Evolutionary conservation across 73 alveolate genomes (phyloP), one percentile per base, ranked within the genome.

Genomic region (Tetrahymena malaccensis): DNA sequence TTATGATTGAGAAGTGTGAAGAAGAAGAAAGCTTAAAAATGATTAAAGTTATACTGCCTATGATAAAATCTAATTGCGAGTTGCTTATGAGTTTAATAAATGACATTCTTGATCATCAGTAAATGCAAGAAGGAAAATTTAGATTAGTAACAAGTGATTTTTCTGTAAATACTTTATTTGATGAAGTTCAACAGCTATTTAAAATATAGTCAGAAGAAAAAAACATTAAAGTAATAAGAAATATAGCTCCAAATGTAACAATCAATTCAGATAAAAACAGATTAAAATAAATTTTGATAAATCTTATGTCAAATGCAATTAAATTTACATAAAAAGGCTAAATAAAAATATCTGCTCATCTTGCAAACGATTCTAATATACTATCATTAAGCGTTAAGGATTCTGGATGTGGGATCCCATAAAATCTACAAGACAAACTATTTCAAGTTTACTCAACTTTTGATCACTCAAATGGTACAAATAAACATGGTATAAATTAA

Each of bases 291-390:
- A 94, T 94, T 34, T 21, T 55, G 10, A 94, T 94, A 25, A 94
- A 94, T 50, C 19, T 94, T 0, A 38, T 94, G 58, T 94, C 96
- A 55, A 94, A 94, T 55, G 96, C 96, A 12, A 55, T 94, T 43
- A 94, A 94, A 57, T 94, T 35, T 50, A 94, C 96, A 3, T 55
- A 31, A 43, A 43, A 55, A 13, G 96, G 96, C 43, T 31, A 17
- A 70, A n/a, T 70, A 70, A 70, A 70, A 70, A 70, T 70, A 27
- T 70, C 89, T 27, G 89, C 89, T 70, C 89, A 70, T 31, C 37
- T 70, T n/a, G 37, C 37, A 27, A 70, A n/a, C 25, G 89, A 70
- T 13, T 70, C 40, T 1, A 70, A 70, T n/a, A 11, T 70, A 27
- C 8, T 70, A 70, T n/a, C 9, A n/a, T 31, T 70, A 70, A 70